phyloP scores from a whole-genome alignment of 192 early-diverging fungal genomes.

The Chytriomyces confervae region DNA sequence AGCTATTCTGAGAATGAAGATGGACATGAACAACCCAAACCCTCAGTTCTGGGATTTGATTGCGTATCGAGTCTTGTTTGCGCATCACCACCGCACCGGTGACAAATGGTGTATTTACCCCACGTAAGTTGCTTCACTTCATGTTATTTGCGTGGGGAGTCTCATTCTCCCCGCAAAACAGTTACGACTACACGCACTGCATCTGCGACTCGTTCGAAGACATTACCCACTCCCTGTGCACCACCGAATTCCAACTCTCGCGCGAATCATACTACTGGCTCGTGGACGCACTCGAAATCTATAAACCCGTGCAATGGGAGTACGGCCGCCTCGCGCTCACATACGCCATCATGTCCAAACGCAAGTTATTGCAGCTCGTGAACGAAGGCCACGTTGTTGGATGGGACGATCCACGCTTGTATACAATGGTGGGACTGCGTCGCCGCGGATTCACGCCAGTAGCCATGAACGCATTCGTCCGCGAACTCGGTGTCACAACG shows the following conservation, averaged over 20 bases:
- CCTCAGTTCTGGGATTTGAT: conserved; percentile 99
- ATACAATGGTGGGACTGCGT: conserved; percentile 92
- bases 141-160: not conserved
- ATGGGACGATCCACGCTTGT: conserved; percentile 98
- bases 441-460: conserved; percentile 96
- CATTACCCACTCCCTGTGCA: conserved; percentile 99
- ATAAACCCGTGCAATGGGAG: conserved; percentile 99
- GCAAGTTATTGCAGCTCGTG: conserved; percentile 93
- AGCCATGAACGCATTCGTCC: conserved; percentile 98
- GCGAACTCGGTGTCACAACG: conserved; percentile 90
- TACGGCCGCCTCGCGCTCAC: conserved; percentile 94
- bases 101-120: conserved; percentile 98
- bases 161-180: not conserved
- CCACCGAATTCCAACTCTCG: conserved; percentile 91
- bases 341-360: conserved; percentile 96
- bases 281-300: conserved; percentile 95
- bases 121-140: conserved; percentile 51
- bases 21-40: conserved; percentile 97
- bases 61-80: conserved; percentile 93
- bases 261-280: conserved; percentile 99
- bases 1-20: conserved; percentile 98
- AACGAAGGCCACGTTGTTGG: conserved; percentile 76
- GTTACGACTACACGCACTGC: conserved; percentile 98
- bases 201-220: conserved; percentile 99
- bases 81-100: conserved; percentile 92